These are phyloP conservation scores for Tephrocybe sp. DNA, from an alignment of 768 basidiomycete genomes.

Conservation along the genomic window DNA sequence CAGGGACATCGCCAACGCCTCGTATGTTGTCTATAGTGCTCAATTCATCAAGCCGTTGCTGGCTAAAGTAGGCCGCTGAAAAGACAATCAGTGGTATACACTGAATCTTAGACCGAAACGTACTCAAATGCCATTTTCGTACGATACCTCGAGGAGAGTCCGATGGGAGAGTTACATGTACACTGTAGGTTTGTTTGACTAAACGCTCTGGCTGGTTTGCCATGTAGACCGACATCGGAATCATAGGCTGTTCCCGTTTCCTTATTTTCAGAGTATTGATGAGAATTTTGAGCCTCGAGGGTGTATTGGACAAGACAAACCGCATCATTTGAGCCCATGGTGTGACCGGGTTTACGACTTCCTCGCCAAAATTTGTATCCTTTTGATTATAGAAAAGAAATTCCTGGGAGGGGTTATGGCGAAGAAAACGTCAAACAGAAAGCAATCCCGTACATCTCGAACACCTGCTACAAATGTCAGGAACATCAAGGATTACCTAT, in stretches of 20 bases:
- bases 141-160: conserved; percentile 49
- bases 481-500: conserved; percentile 2
- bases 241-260: conserved; percentile 15
- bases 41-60: conserved; percentile 67
- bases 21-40: conserved; percentile 70
- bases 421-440: conserved; percentile 20
- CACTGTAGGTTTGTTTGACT: conserved; percentile 84
- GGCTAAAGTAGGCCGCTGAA: conserved; percentile 82
- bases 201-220: conserved; percentile 57
- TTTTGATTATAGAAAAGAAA: conserved; percentile 85
- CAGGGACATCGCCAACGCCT: conserved; percentile 58
- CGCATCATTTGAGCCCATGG: conserved; percentile 77
- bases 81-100: conserved; percentile 20
- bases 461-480: conserved; percentile 34
- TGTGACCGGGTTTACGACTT: conserved; percentile 54
- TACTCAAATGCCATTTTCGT: conserved; percentile 85
- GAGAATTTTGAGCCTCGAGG: not conserved
- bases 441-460: conserved; percentile 43
- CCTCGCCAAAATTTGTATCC: conserved; percentile 59
- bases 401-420: conserved; percentile 43
- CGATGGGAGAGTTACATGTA: conserved; percentile 61
- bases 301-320: conserved; percentile 31
- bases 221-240: conserved; percentile 15
- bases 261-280: conserved; percentile 3
- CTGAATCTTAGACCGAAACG: conserved; percentile 26